Conservation (phyloP, 2,329 filamentous ascomycete species). For the Cytospora mali region DNA sequence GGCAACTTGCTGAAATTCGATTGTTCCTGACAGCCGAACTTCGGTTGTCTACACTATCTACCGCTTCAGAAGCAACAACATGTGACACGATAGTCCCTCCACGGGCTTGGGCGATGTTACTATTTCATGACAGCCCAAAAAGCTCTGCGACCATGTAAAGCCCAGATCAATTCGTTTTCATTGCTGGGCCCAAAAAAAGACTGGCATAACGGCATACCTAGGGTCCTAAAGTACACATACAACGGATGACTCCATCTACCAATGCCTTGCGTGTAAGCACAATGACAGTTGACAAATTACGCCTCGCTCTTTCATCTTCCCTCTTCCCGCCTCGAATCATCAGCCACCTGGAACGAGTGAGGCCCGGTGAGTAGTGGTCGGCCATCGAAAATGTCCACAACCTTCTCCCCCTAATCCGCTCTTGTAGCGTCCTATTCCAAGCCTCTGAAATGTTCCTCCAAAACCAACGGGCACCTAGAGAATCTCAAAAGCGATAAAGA, state of each 20-base stretch:
- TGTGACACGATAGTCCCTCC: background rate
- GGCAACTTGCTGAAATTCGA: background rate
- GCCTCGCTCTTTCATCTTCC: background rate
- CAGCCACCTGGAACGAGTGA: background rate
- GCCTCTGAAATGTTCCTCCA: background rate
- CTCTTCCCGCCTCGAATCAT: background rate
- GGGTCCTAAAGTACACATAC: constrained; percentile 14
- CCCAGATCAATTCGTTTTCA: background rate
- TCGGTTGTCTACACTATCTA: background rate
- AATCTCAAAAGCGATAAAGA: constrained; percentile 9
- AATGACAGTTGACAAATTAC: constrained; percentile 13
- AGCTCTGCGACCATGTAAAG: background rate
- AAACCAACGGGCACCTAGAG: background rate
- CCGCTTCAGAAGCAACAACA: background rate
- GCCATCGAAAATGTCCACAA: background rate
- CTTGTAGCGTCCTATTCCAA: background rate
- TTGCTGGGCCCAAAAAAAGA: background rate
- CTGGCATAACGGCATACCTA: constrained; percentile 18
- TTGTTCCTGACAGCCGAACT: too few relatives aligned
- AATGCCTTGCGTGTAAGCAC: constrained; percentile 10
- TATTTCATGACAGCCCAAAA: background rate
- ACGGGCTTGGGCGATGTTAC: background rate
- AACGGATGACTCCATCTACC: constrained; percentile 5
- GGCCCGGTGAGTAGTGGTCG: background rate
- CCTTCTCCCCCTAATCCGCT: background rate